Conservation (phyloP, 2,329 filamentous ascomycete genomes). For the Colletotrichum gloeosporioides region DNA sequence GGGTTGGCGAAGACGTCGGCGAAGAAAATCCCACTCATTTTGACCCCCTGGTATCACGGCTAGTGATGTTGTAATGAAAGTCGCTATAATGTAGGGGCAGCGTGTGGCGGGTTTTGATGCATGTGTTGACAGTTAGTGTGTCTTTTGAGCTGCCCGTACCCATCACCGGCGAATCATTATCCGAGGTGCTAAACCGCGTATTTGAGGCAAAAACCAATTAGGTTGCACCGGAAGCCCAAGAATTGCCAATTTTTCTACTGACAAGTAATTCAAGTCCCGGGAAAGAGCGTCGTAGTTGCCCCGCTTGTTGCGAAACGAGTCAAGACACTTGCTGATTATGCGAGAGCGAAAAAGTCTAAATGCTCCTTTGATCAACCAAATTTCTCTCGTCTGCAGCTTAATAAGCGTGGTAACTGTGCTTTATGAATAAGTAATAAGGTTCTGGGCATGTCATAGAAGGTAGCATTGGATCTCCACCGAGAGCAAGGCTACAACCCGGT, state of each 20-base stretch:
- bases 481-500: background rate
- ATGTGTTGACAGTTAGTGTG: background rate
- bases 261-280: background rate
- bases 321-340: background rate
- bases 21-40: background rate
- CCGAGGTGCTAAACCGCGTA: background rate
- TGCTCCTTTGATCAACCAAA: background rate
- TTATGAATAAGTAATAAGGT: background rate
- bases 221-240: background rate
- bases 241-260: background rate
- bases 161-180: background rate
- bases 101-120: background rate
- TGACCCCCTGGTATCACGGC: background rate
- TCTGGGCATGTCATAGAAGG: background rate
- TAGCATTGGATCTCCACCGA: background rate
- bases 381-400: background rate
- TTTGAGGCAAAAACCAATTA: background rate
- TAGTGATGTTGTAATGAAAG: too few relatives aligned
- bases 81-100: background rate
- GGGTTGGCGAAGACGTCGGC: background rate
- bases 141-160: background rate
- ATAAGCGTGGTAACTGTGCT: background rate
- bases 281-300: background rate
- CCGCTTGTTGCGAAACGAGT: background rate
- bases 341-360: background rate